Conservation (phyloP, 495 filamentous ascomycete species). For the Tuber melanosporum region DNA sequence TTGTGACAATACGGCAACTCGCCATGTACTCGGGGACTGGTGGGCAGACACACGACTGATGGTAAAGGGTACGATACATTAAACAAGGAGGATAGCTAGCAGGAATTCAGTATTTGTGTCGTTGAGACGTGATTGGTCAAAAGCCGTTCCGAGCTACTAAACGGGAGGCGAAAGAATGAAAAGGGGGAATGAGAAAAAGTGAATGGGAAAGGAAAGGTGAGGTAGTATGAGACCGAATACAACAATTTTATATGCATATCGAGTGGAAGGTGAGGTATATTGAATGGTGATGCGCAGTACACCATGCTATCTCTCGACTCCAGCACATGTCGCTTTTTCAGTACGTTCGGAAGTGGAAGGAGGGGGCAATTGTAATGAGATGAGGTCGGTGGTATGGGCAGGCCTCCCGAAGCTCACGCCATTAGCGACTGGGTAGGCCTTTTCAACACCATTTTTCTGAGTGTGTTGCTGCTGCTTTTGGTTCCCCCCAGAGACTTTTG, state of each 20-base stretch:
- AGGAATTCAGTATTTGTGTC: neutral
- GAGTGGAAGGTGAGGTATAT: neutral
- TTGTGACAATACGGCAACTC: neutral
- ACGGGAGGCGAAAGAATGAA: neutral
- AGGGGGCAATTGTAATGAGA: neutral
- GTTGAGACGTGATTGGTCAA: neutral
- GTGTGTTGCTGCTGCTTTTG: constrained; percentile 11
- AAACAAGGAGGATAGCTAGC: neutral
- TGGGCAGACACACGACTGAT: neutral
- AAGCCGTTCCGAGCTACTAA: neutral
- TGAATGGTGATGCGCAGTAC: neutral
- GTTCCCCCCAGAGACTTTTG: neutral
- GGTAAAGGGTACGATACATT: neutral
- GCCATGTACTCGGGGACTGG: neutral
- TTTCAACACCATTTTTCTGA: neutral
- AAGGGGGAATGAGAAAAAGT: neutral
- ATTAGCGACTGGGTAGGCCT: neutral
- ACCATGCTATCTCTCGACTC: neutral
- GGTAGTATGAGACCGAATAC: neutral
- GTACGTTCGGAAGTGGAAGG: neutral
- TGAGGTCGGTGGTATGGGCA: neutral
- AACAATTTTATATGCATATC: neutral
- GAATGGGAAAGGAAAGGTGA: constrained; percentile 5
- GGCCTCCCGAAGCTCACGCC: neutral
- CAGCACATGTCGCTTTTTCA: neutral